Base-by-base conservation (phyloP, 1,139 yeast species). In the Debaryomyces subglobosus region DNA sequence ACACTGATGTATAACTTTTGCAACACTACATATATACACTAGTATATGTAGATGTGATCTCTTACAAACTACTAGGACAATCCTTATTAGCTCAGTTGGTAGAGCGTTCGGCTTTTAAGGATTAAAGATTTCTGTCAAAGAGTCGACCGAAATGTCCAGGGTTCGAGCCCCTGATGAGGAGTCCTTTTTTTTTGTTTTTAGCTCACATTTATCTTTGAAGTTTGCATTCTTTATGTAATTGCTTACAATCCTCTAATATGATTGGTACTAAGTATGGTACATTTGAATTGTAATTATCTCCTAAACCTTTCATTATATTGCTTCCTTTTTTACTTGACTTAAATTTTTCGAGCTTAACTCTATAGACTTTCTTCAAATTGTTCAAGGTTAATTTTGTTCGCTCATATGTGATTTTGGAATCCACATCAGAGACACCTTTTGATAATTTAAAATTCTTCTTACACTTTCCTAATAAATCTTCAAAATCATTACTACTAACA, bases 331-430 rank as follows among this genome's bases (percentile, higher is more conserved):
- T 23, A 24, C 5, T 18, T 12, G 36, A 13, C 4, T 16, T 39
- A 16, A 39, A 39, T 18, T 10, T 29, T n/a, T 29, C 33, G 10
- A 39, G 4, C 13, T 39, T 39, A n/a, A 12, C 10, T 12, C 32
- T 32, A 15, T 18, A 24, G 4, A 20, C 12, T 15, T 25, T 16
- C 15, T 13, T 33, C 7, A 27, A 13, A 7, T 16, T n/a, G 7
- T 18, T 12, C 10, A 33, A 18, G 15, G 27, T 15, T 12, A 33
- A 24, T 25, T 34, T 45, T 12, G 13, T 15, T 18, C 47, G 13
- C 33, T 39, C 35, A 23, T 33, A 27, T 25, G 39, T 45, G 13
- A 9, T 5, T n/a, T 45, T 45, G 25, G 32, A n/a, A 27, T 23
- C 15, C 15, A 10, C 12, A 18, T 39, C 30, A 8, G 34, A 10